These are phyloP conservation scores for Ceratocystis cubensis DNA, from an alignment of 2,329 filamentous ascomycete species.

Conservation along the genomic window DNA sequence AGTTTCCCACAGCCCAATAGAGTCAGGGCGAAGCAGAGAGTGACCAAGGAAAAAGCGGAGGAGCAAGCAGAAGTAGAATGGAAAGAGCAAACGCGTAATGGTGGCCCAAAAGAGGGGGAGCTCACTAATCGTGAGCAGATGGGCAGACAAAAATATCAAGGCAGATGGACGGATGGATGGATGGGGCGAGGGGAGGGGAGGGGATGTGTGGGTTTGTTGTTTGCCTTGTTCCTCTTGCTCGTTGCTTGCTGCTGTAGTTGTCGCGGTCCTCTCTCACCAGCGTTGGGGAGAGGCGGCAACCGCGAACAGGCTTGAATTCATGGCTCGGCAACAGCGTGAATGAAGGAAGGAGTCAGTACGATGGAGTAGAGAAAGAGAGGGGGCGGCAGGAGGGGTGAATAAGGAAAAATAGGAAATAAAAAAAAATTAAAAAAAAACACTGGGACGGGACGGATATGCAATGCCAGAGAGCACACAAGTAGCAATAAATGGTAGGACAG, in stretches of 20 bases:
- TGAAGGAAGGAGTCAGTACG: neutral
- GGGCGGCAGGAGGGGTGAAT: neutral
- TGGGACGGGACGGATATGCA: conserved; percentile 2
- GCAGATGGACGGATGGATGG: neutral
- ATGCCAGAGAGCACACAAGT: neutral
- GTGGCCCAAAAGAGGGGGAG: conserved; percentile 6
- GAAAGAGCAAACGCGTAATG: neutral
- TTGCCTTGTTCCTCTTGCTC: neutral
- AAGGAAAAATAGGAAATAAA: neutral
- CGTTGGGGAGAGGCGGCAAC: conserved; percentile 17
- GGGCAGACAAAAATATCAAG: neutral
- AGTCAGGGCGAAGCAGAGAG: neutral
- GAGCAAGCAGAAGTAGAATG: neutral
- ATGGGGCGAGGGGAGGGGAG: neutral
- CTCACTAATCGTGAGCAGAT: neutral
- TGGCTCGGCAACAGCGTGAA: conserved; percentile 10
- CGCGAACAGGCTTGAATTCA: conserved; percentile 14
- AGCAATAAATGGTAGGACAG: neutral
- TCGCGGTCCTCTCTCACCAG: conserved; percentile 17
- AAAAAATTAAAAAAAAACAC: neutral
- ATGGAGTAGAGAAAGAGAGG: neutral
- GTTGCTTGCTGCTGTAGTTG: neutral
- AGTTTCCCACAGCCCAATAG: neutral
- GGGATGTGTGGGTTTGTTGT: neutral
- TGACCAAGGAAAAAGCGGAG: neutral